These are phyloP conservation scores for Pythium folliculosum DNA, from an alignment of 352 stramenopile genomes.

Conservation along the genomic window DNA sequence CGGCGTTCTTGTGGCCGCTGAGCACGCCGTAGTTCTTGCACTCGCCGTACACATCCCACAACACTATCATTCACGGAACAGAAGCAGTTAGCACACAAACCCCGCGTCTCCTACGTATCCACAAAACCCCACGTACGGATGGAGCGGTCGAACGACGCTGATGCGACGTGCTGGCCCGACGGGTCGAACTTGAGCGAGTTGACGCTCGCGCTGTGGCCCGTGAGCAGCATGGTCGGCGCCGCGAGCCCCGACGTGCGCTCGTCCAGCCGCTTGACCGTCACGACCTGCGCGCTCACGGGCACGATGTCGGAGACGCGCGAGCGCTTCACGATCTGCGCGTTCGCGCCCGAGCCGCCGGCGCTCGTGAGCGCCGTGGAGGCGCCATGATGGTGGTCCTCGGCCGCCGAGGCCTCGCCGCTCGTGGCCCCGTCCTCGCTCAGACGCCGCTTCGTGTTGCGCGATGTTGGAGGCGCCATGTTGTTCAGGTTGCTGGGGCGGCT, in stretches of 20 bases:
- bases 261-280: slow-evolving; percentile 50
- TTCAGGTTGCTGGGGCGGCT: background rate
- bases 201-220: slow-evolving; percentile 70
- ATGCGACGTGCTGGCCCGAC: slow-evolving; percentile 67
- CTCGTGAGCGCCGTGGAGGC: slow-evolving; percentile 30
- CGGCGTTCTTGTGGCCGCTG: slow-evolving; percentile 94
- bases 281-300: slow-evolving; percentile 58
- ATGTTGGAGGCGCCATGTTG: background rate
- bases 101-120: background rate
- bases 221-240: slow-evolving; percentile 80
- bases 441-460: background rate
- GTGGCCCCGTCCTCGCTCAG: slow-evolving; percentile 9
- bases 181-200: slow-evolving; percentile 85
- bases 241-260: slow-evolving; percentile 67
- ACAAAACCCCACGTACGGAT: slow-evolving; percentile 45
- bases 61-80: slow-evolving; percentile 35
- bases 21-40: slow-evolving; percentile 95
- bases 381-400: background rate
- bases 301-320: slow-evolving; percentile 75
- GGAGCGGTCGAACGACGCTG: slow-evolving; percentile 68
- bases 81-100: background rate
- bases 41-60: slow-evolving; percentile 91
- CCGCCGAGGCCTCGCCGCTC: slow-evolving; percentile 7
- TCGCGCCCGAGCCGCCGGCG: slow-evolving; percentile 17
- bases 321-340: slow-evolving; percentile 54